These are phyloP conservation scores for Neonectria ditissima DNA, from an alignment of 2,329 filamentous ascomycete genomes.

Conservation along the genomic window DNA sequence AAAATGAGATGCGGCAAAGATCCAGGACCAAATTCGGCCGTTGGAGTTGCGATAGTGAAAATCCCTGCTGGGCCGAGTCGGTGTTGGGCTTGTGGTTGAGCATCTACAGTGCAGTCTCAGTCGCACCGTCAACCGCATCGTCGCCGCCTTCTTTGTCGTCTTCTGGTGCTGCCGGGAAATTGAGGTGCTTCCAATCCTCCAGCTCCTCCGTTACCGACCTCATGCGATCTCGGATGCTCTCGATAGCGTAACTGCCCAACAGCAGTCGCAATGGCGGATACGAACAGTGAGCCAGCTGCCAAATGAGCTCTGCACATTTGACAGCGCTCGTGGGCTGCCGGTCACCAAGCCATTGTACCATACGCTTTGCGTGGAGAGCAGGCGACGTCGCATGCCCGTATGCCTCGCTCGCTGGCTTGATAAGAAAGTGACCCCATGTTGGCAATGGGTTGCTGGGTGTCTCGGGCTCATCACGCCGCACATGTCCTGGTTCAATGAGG, in stretches of 20 bases:
- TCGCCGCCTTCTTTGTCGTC: slow-evolving; percentile 42
- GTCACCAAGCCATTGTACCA: slow-evolving; percentile 95
- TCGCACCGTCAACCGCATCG: slow-evolving; percentile 23
- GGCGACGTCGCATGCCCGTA: slow-evolving; percentile 84
- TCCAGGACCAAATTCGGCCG: neutral
- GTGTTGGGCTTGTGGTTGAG: neutral
- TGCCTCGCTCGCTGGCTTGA: slow-evolving; percentile 85
- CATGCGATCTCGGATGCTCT: slow-evolving; percentile 91
- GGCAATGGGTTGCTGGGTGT: slow-evolving; percentile 63
- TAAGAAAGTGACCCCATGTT: slow-evolving; percentile 91
- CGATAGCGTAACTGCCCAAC: slow-evolving; percentile 93
- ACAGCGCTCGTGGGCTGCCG: slow-evolving; percentile 92
- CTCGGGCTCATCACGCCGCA: slow-evolving; percentile 85
- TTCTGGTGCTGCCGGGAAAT: slow-evolving; percentile 64
- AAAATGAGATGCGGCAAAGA: neutral
- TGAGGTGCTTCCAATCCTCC: slow-evolving; percentile 91
- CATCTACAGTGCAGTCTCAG: slow-evolving; percentile 1
- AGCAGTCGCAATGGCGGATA: slow-evolving; percentile 89
- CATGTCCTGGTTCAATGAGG: slow-evolving; percentile 89
- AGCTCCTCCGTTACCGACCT: slow-evolving; percentile 94
- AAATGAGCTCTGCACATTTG: slow-evolving; percentile 92
- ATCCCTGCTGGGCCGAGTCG: neutral
- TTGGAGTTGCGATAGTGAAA: neutral
- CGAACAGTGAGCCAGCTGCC: slow-evolving; percentile 95
- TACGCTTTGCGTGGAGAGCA: slow-evolving; percentile 87